These are phyloP conservation scores for Zygoascus biomembranicola DNA, from an alignment of 805 yeast species.

Conservation along the genomic window DNA sequence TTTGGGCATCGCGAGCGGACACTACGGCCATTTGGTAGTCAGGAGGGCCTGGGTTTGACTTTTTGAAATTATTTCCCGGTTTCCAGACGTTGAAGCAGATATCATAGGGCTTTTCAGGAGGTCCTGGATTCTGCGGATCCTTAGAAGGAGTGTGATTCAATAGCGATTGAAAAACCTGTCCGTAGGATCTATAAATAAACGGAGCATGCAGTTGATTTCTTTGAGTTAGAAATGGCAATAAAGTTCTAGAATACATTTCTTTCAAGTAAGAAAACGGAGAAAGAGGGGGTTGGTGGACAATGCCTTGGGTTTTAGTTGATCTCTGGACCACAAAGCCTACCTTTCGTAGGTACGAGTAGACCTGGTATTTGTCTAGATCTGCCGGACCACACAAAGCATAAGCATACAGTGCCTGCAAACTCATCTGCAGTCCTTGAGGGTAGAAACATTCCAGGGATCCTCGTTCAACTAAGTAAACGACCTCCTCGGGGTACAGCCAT, in stretches of 20 bases:
- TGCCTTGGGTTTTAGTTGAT: slow-evolving; percentile 4
- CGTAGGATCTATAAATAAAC: slow-evolving; percentile 9
- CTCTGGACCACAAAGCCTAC: slow-evolving; percentile 62
- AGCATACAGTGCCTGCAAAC: slow-evolving; percentile 58
- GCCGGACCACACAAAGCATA: slow-evolving; percentile 36
- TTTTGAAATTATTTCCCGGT: slow-evolving; percentile 56
- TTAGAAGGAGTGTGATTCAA: slow-evolving; percentile 6
- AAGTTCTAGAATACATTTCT: background rate
- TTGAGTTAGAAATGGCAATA: background rate
- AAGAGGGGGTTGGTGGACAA: background rate
- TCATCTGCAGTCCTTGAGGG: slow-evolving; percentile 35
- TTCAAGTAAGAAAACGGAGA: background rate
- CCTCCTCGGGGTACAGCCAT: slow-evolving; percentile 57
- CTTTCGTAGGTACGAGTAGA: slow-evolving; percentile 66
- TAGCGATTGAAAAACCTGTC: slow-evolving; percentile 17
- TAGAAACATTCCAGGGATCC: slow-evolving; percentile 45
- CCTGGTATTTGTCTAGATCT: slow-evolving; percentile 49
- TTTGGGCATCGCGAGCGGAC: slow-evolving; percentile 29
- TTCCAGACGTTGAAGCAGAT: slow-evolving; percentile 73
- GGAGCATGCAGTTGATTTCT: background rate
- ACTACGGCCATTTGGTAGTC: slow-evolving; percentile 65
- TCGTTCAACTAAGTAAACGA: slow-evolving; percentile 70
- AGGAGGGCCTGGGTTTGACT: slow-evolving; percentile 57
- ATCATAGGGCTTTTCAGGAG: slow-evolving; percentile 19
- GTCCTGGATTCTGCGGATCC: background rate